Base-by-base conservation (phyloP, 345 rosid species). In the Carallia pectinifolia region DNA sequence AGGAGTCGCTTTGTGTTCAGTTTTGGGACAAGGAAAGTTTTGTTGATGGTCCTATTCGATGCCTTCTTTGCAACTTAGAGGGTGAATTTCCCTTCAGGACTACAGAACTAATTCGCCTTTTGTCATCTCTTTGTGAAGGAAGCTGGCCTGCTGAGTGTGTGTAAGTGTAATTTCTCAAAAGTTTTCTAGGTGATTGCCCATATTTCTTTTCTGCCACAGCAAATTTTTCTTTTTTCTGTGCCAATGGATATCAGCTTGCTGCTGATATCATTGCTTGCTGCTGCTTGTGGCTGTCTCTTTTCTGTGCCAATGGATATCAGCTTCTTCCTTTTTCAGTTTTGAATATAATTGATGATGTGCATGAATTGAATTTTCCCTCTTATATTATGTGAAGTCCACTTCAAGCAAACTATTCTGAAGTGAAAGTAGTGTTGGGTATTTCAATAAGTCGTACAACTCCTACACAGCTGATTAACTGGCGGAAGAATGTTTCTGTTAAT, bases 121-220 rank as follows among this genome's bases (percentile, higher is more conserved):
- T 95, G 79, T 86, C 97, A 64, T 84, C 96, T 73, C 89, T 95
- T 64, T 84, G 95, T 80, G 97, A 92, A 79, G 99, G 97, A 76
- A 83, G 87, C 66, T 95, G 99, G 99, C 97, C 99, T 62, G 88
- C 97, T 40, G 92, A 92, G 83, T 95, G 99, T 52, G 97, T 89
- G 99, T 94, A 81, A 88, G 98, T 84, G 74, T 52, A 61, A 23
- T 65, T 67, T 30, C 7, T 65, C 5, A 29, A 48, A 33, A 4
- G 31, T 61, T 58, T 29, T 15, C 19, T 39, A 62, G 37, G 39
- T 38, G 13, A 55, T 55, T 55, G 27, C 33, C 29, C 31, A 55
- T 55, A 1, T 23, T 23, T 55, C 60, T 13, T 23, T 55, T 44
- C 16, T 44, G 17, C 50, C 50, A 12, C 4, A 3, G 16, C 4